Evolutionary conservation across 2,329 filamentous ascomycete species (phyloP).

Genomic region (Ploettnerulaceae sp.): DNA sequence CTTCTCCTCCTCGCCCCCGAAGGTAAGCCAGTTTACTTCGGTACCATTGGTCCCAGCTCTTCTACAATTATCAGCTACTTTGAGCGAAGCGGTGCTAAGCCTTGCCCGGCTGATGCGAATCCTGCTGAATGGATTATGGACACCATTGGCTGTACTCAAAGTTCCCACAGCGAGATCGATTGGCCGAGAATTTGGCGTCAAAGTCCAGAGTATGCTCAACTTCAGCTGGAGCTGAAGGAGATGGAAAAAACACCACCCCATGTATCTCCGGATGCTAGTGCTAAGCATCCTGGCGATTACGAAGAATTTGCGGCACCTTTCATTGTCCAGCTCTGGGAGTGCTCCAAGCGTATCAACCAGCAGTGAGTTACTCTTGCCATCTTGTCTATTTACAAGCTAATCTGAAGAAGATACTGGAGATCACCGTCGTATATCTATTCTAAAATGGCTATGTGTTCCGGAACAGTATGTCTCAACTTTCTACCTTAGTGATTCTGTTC

Average conservation of each 20-base stretch:
- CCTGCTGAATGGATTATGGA: constrained; percentile 76
- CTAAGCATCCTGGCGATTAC: constrained; percentile 37
- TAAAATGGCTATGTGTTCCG: constrained; percentile 17
- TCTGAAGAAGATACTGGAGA: constrained; percentile 47
- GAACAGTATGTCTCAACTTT: constrained; percentile 43
- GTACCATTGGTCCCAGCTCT: constrained; percentile 66
- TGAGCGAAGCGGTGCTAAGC: constrained; percentile 60
- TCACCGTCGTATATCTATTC: constrained; percentile 51
- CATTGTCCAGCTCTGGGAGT: constrained; percentile 46
- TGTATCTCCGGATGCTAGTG: neutral
- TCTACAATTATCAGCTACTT: constrained; percentile 67
- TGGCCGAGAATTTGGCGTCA: constrained; percentile 58
- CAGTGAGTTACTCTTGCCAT: constrained; percentile 27
- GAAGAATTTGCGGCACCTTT: constrained; percentile 60
- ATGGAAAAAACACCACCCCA: constrained; percentile 40
- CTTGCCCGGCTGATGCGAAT: constrained; percentile 64
- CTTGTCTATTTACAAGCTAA: neutral
- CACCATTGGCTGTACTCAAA: constrained; percentile 53
- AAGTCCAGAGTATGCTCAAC: constrained; percentile 42
- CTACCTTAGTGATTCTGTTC: neutral
- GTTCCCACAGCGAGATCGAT: constrained; percentile 54
- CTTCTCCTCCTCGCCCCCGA: constrained; percentile 64
- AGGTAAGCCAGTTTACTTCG: constrained; percentile 68
- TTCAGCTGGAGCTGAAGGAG: constrained; percentile 44
- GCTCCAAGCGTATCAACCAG: constrained; percentile 54